Base-by-base conservation (phyloP, 768 basidiomycete genomes). In the Mycena amicta region DNA sequence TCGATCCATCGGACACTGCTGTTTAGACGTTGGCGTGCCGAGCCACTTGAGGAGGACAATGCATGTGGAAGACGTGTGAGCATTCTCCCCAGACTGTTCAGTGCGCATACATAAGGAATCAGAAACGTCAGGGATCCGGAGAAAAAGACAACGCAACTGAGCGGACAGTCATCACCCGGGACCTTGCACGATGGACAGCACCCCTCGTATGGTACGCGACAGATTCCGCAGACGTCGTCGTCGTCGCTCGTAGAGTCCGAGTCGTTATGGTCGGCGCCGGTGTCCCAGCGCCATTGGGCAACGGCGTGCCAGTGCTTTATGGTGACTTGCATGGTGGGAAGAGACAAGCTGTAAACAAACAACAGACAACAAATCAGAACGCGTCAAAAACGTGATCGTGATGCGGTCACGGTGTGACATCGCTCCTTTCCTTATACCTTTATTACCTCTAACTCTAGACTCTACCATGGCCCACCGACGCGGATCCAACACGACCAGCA, bases 1-100 rank as follows among this genome's bases (percentile, higher is more conserved):
- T 28, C 97, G 81, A 70, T 98, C 96, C 93, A 99, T 95, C n/a
- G 97, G 97, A 79, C 97, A 99, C 65, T 95, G 93, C 65, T 90
- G 88, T 71, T 98, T 98, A 31, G 92, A 95, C 15, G 91, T 86
- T 4, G 85, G 76, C 0, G 95, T 95, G 3, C 88, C 88, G 59
- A 98, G 85, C 97, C 97, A 99, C 72, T 98, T 97, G 62, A 96
- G 80, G 13, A 99, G n/a, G 76, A 74, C 96, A 98, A 71, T 99
- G 96, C 93, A 98, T 95, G 71, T 99, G 97, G 69, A 98, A 99
- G 56, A 97, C 87, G 71, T 98, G 97, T 5, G 87, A 93, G 69
- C 96, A 99, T 74, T 97, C 89, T 30, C 97, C 97, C 93, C 95
- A 98, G 53, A 98, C 96, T 98, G 63, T 37, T 37, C 18, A 8